Percentiles rank a stretch among this genome's conserved stretches.
phyloP scores from a whole-genome alignment of 345 rosid species.

The Eucalyptus erythrocorys region DNA sequence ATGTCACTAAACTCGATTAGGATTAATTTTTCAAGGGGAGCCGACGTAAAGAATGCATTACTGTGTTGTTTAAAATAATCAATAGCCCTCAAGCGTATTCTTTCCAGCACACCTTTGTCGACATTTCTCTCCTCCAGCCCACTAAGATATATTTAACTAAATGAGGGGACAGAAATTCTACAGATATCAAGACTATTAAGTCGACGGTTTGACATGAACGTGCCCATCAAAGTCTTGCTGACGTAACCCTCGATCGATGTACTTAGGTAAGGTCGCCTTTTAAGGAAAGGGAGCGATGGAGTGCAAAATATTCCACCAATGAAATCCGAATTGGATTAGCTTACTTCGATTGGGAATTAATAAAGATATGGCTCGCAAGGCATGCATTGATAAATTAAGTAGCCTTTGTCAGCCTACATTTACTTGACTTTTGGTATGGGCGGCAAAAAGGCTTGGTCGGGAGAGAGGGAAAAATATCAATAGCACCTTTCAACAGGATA shows the following conservation, averaged over 20 bases:
- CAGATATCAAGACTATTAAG: not conserved
- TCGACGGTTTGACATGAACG: not conserved
- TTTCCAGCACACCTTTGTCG: not conserved
- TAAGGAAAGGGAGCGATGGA: too few relatives aligned
- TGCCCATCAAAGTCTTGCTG: not conserved
- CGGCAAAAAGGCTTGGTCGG: not conserved
- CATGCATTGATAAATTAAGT: not conserved
- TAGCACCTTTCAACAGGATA: not conserved
- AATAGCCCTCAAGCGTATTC: not conserved
- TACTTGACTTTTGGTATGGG: not conserved
- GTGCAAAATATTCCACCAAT: too few relatives aligned
- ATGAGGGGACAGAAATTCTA: not conserved
- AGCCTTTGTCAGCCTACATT: not conserved
- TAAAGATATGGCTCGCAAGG: not conserved
- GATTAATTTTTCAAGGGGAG: not conserved
- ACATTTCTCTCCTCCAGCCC: not conserved
- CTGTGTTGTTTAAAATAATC: not conserved
- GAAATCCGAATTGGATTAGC: not conserved
- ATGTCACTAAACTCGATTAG: not conserved
- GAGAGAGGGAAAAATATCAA: not conserved
- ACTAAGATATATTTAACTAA: too few relatives aligned
- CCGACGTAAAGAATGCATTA: not conserved
- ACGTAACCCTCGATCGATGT: not conserved
- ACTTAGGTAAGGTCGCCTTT: not conserved
- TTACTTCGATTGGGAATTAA: not conserved